These are phyloP conservation scores for Scenedesmus sp. DNA, from an alignment of 163 green algal species.

Conservation along the genomic window DNA sequence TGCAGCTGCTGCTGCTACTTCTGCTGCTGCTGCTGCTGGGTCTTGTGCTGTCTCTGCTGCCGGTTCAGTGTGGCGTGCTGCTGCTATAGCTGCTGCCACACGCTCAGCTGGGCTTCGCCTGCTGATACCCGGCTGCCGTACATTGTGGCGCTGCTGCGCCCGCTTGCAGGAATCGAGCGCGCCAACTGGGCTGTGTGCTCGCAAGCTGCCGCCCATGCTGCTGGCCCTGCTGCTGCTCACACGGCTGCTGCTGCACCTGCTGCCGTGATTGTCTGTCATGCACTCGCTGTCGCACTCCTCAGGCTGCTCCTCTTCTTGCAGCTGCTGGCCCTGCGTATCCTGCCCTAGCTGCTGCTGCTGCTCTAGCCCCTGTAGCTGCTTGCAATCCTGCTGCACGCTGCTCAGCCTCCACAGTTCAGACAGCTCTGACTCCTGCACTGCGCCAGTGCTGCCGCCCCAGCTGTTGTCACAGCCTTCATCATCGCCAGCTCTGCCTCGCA, in stretches of 20 bases:
- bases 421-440: slow-evolving; percentile 18
- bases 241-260: slow-evolving; percentile 39
- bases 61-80: background rate
- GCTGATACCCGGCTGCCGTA: slow-evolving; percentile 35
- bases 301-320: background rate
- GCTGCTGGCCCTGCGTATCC: background rate
- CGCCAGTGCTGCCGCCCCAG: slow-evolving; percentile 19
- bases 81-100: slow-evolving; percentile 39
- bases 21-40: background rate
- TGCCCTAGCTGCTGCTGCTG: slow-evolving; percentile 27
- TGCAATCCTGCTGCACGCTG: slow-evolving; percentile 4
- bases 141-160: background rate
- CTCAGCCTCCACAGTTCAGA: slow-evolving; percentile 2
- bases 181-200: background rate
- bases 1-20: background rate
- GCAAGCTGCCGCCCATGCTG: slow-evolving; percentile 21
- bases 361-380: background rate
- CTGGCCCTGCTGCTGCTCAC: slow-evolving; percentile 14
- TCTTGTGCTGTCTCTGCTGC: background rate
- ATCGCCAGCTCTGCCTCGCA: background rate
- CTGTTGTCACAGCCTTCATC: background rate
- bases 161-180: slow-evolving; percentile 6
- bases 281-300: background rate
- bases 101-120: slow-evolving; percentile 20
- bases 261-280: slow-evolving; percentile 3